phyloP scores from a whole-genome alignment of 2,329 filamentous ascomycete species.

The Sclerotinia glacialis region DNA sequence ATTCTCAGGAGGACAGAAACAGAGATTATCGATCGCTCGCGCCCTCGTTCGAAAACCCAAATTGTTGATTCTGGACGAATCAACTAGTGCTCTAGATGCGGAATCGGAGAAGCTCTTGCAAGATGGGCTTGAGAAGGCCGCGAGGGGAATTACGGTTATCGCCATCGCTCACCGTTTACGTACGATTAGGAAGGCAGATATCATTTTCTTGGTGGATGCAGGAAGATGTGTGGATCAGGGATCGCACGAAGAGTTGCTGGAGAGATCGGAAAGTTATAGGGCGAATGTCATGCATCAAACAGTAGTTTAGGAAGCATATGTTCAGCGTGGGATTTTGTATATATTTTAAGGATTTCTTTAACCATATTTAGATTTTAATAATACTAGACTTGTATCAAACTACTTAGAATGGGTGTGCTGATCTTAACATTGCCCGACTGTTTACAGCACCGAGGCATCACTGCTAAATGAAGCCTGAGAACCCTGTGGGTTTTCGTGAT shows the following conservation, averaged over 20 bases:
- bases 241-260: constrained; percentile 53
- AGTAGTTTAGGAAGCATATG: constrained; percentile 55
- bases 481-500: neutral
- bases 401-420: neutral
- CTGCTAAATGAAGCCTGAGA: neutral
- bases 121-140: constrained; percentile 59
- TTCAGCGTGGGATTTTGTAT: constrained; percentile 28
- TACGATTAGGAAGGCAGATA: constrained; percentile 55
- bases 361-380: neutral
- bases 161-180: constrained; percentile 58
- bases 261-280: constrained; percentile 49
- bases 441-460: neutral
- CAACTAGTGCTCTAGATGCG: constrained; percentile 73
- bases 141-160: constrained; percentile 53
- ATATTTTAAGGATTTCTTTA: neutral
- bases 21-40: constrained; percentile 74
- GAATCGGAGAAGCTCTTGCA: constrained; percentile 66
- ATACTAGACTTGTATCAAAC: neutral
- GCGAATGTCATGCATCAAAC: constrained; percentile 42
- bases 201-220: constrained; percentile 57
- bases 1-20: constrained; percentile 75
- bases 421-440: neutral
- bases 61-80: constrained; percentile 76
- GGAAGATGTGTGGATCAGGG: constrained; percentile 53
- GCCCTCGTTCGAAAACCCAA: constrained; percentile 70